Percentiles rank a stretch among this genome's conserved stretches.
Evolutionary conservation across 495 filamentous ascomycete genomes (phyloP).

Genomic region (Sabuloglossum arenarium): DNA sequence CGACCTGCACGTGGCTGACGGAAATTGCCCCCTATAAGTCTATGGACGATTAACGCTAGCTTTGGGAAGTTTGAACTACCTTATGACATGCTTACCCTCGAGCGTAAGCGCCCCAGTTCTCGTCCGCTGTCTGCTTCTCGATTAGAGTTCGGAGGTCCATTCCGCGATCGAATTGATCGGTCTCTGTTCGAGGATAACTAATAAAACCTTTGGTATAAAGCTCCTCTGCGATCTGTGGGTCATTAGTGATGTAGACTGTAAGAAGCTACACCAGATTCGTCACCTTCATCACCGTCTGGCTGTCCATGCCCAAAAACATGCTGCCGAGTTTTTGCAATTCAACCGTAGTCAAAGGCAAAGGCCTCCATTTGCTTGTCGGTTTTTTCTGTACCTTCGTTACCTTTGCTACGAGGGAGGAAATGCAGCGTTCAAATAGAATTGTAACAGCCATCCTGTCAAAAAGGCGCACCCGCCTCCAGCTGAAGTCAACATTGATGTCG

Average conservation of each 20-base stretch:
- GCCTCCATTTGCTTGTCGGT: constrained; percentile 85
- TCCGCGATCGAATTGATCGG: constrained; percentile 79
- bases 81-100: constrained; percentile 24
- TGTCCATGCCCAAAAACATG: constrained; percentile 62
- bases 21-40: constrained; percentile 59
- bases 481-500: constrained; percentile 61
- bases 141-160: constrained; percentile 70
- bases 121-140: constrained; percentile 61
- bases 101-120: constrained; percentile 65
- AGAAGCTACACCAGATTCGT: not conserved
- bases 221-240: constrained; percentile 44
- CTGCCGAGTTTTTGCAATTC: constrained; percentile 96
- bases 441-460: constrained; percentile 73
- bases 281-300: constrained; percentile 67
- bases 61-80: not conserved
- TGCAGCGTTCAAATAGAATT: constrained; percentile 68
- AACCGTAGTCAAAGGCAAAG: constrained; percentile 86
- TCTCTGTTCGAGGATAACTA: constrained; percentile 92
- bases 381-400: constrained; percentile 72
- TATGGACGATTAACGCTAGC: constrained; percentile 8
- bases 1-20: constrained; percentile 59
- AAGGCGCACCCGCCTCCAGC: constrained; percentile 61
- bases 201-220: constrained; percentile 91
- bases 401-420: constrained; percentile 52
- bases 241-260: not conserved